Conservation (phyloP, 495 filamentous ascomycete species). For the Penicillium parvum region DNA sequence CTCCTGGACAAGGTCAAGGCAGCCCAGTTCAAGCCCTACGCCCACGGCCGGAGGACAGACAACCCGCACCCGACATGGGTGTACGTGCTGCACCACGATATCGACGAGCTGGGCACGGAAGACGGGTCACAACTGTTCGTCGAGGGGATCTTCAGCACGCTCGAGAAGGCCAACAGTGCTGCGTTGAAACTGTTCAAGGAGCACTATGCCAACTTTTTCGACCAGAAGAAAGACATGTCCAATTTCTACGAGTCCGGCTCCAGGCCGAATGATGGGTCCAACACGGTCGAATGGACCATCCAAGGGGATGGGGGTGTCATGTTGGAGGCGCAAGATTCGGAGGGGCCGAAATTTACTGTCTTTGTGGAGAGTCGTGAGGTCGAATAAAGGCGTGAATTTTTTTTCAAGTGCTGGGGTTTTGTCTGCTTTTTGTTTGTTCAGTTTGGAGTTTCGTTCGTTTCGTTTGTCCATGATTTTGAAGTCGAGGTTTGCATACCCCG, state of each 20-base stretch:
- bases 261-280: background rate
- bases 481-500: no score
- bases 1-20: slow-evolving; percentile 3
- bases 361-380: background rate
- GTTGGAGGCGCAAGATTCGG: background rate
- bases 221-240: background rate
- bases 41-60: background rate
- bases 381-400: background rate
- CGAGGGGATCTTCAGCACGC: background rate
- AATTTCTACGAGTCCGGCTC: slow-evolving; percentile 1
- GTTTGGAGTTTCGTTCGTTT: no score
- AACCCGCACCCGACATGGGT: background rate
- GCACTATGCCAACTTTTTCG: background rate
- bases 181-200: background rate
- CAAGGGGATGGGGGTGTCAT: background rate
- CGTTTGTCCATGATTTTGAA: no score
- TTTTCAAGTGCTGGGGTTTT: no score
- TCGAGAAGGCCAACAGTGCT: slow-evolving; percentile 2
- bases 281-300: slow-evolving; percentile 1
- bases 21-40: background rate
- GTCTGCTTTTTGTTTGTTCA: no score
- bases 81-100: background rate
- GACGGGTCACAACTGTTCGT: background rate
- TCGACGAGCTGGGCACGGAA: background rate
- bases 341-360: background rate